Conservation (phyloP, 495 filamentous ascomycete genomes). For the Podospora australis region DNA sequence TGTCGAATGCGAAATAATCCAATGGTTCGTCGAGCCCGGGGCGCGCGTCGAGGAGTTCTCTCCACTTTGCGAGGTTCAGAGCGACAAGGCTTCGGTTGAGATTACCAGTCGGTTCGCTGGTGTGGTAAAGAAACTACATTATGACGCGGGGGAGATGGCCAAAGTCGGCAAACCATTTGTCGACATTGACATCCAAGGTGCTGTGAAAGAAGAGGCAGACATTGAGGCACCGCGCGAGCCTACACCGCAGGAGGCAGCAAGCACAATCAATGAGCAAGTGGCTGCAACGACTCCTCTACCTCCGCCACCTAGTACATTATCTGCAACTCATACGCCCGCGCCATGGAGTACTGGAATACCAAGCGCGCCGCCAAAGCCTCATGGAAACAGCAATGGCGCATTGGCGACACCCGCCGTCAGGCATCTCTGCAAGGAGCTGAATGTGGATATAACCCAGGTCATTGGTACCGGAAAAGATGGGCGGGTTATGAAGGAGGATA, state of each 20-base stretch:
- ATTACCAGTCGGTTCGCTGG: constrained; percentile 94
- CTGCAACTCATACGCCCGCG: neutral
- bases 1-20: constrained; percentile 95
- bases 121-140: constrained; percentile 92
- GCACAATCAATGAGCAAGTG: neutral
- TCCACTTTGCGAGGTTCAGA: constrained; percentile 94
- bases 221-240: constrained; percentile 22
- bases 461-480: constrained; percentile 87
- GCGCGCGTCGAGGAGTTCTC: constrained; percentile 97
- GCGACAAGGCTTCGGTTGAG: constrained; percentile 97
- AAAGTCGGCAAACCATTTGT: constrained; percentile 82
- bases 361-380: constrained; percentile 7
- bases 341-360: neutral
- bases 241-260: neutral
- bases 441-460: constrained; percentile 69
- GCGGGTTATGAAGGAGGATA: constrained; percentile 86
- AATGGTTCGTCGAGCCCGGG: constrained; percentile 98
- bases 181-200: constrained; percentile 65
- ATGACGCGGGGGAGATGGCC: constrained; percentile 92
- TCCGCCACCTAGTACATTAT: constrained; percentile 7
- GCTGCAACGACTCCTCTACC: neutral
- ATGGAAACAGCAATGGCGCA: constrained; percentile 50
- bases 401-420: constrained; percentile 91
- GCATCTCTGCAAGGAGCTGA: constrained; percentile 70
- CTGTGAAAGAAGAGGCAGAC: constrained; percentile 37